phyloP scores from a whole-genome alignment of 495 filamentous ascomycete genomes.

The Aspergillus coremiiformis region DNA sequence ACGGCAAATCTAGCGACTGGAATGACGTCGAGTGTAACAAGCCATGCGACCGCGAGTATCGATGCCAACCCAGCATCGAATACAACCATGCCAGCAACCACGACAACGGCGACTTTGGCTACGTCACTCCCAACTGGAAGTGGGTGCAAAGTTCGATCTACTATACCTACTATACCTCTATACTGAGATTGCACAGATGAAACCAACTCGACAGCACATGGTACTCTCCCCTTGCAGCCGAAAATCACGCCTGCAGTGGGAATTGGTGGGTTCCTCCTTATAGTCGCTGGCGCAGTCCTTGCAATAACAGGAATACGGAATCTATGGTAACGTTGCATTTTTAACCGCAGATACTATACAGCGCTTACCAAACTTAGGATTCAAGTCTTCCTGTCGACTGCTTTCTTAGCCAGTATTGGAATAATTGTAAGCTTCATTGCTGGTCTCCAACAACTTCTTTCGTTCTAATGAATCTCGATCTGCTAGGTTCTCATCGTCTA shows the following conservation, averaged over 20 bases:
- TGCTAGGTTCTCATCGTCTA: conserved; percentile 72
- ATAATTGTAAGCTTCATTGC: conserved; percentile 49
- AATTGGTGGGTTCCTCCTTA: conserved; percentile 68
- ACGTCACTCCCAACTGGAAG: conserved; percentile 11
- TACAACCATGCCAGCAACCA: conserved; percentile 9
- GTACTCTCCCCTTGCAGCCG: conserved; percentile 62
- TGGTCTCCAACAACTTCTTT: neutral
- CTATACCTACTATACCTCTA: neutral
- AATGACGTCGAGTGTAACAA: conserved; percentile 5
- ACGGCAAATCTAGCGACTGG: conserved; percentile 3
- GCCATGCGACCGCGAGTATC: conserved; percentile 12
- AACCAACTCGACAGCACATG: conserved; percentile 16
- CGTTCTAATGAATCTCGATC: conserved; percentile 6
- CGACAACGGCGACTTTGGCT: conserved; percentile 14
- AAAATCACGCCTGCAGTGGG: conserved; percentile 71
- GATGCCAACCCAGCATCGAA: conserved; percentile 12
- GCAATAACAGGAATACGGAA: conserved; percentile 79
- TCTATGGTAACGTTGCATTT: conserved; percentile 46
- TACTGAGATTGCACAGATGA: conserved; percentile 10
- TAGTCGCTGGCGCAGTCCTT: conserved; percentile 60
- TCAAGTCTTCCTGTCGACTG: conserved; percentile 74
- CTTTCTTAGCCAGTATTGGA: conserved; percentile 62
- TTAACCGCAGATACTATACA: too few relatives aligned
- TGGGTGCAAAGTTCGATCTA: conserved; percentile 15
- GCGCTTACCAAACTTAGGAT: conserved; percentile 36